phyloP scores from a whole-genome alignment of 495 filamentous ascomycete genomes.

The Penicillium verhagenii region DNA sequence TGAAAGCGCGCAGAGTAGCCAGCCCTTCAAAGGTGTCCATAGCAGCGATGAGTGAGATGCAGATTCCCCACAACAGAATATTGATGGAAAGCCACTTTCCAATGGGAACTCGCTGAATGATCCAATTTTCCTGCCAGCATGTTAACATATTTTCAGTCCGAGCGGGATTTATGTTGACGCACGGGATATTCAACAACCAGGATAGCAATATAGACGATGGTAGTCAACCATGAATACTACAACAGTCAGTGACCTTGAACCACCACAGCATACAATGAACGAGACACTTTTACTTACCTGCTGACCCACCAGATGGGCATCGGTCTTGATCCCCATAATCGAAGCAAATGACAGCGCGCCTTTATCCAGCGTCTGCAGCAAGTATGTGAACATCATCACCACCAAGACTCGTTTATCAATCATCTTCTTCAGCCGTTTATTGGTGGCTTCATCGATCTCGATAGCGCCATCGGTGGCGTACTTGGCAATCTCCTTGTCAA shows the following conservation, averaged over 20 bases:
- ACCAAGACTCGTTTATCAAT: constrained; percentile 56
- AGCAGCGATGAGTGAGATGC: constrained; percentile 55
- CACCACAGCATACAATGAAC: not conserved
- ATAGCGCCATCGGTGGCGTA: constrained; percentile 53
- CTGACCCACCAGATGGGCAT: constrained; percentile 52
- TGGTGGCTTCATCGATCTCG: constrained; percentile 54
- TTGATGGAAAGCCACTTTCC: constrained; percentile 60
- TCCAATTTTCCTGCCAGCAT: constrained; percentile 33
- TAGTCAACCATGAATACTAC: constrained; percentile 51
- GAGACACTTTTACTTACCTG: constrained; percentile 23
- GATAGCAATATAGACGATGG: constrained; percentile 52
- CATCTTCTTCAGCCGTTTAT: constrained; percentile 46
- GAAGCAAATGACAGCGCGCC: constrained; percentile 65
- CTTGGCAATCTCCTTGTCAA: constrained; percentile 62
- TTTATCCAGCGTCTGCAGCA: constrained; percentile 68
- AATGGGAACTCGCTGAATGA: constrained; percentile 57
- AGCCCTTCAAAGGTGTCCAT: constrained; percentile 55
- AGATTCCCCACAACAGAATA: constrained; percentile 58
- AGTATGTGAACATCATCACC: constrained; percentile 52
- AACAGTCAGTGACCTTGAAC: not conserved
- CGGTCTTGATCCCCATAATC: constrained; percentile 62
- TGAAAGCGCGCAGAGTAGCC: constrained; percentile 54
- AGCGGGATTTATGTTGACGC: constrained; percentile 6
- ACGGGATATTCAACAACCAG: constrained; percentile 51
- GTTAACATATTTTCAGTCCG: not conserved